Base-by-base conservation (phyloP, 2,329 filamentous ascomycete species). In the Fusarium dlaminii region DNA sequence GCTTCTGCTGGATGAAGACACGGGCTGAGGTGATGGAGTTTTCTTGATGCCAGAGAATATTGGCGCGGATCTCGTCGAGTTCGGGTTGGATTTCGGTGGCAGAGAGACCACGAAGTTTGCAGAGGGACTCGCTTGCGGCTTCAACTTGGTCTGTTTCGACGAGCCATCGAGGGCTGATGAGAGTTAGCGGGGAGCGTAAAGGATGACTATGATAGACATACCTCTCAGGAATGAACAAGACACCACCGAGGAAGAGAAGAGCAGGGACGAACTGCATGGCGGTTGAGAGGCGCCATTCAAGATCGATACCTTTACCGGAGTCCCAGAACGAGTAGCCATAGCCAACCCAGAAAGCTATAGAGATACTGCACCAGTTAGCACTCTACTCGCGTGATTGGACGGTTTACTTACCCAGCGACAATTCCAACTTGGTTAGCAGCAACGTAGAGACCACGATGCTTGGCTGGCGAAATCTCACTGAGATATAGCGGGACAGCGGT, bases 321-420 rank as follows among this genome's bases (percentile, higher is more conserved):
- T 68, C 46, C 66, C 66, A 68, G 40, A 68, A 68, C 1, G 66
- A 68, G 24, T 68, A 68, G 18, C 66, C 66, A 32, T 68, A 68
- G 13, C 66, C 66, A 24, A 68, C 66, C 66, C 66, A 68, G 11
- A 68, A 68, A 2, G 66, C 66, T 24, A 68, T 68, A 1, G 66
- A 68, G 8, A 68, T 68, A 10, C 66, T 68, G 17, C 8, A 3
- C 9, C 2, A 11, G 6, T 68, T 43, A 68, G 63, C 5, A 13
- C 6, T 3, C 1, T 6, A 9, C 4, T 43, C 3, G 17, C 30
- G 9, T 3, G 6, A 6, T 3, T 4, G 2, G 7, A 17, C 5
- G 7, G 2, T n/a, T 8, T 6, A 62, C 66, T 63, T 17, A 68
- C 66, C 66, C 66, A 3, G 63, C 68, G 3, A 68, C 66, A 42